Evolutionary conservation across 768 basidiomycete genomes (phyloP).

Genomic region (Amanita rubescens): DNA sequence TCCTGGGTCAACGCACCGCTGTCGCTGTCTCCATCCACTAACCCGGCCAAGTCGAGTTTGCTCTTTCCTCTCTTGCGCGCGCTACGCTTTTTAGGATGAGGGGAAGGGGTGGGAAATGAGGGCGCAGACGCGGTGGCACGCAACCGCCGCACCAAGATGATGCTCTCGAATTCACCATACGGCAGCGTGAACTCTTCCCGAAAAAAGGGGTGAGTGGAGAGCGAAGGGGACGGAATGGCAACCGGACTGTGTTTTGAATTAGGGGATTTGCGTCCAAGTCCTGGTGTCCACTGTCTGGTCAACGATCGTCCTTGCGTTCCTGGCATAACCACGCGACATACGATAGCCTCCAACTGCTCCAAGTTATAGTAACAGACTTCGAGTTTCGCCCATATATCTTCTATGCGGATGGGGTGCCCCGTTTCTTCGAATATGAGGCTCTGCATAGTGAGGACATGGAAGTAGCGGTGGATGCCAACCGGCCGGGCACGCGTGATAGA

Average conservation of each 20-base stretch:
- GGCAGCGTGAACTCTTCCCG: slow-evolving; percentile 61
- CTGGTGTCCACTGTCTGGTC: slow-evolving; percentile 22
- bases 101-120: slow-evolving; percentile 42
- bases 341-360: slow-evolving; percentile 65
- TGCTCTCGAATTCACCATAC: slow-evolving; percentile 53
- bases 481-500: slow-evolving; percentile 77
- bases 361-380: slow-evolving; percentile 64
- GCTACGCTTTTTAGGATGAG: slow-evolving; percentile 17
- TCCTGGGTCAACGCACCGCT: slow-evolving; percentile 80
- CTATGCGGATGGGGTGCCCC: slow-evolving; percentile 46
- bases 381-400: slow-evolving; percentile 73
- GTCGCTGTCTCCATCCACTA: slow-evolving; percentile 77
- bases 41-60: slow-evolving; percentile 58
- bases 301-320: background rate
- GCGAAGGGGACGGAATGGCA: slow-evolving; percentile 55
- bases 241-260: slow-evolving; percentile 37
- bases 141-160: slow-evolving; percentile 57
- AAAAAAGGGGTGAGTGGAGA: slow-evolving; percentile 65
- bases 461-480: slow-evolving; percentile 76
- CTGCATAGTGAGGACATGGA: slow-evolving; percentile 72
- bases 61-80: slow-evolving; percentile 37
- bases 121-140: slow-evolving; percentile 58
- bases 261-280: slow-evolving; percentile 39
- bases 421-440: slow-evolving; percentile 68
- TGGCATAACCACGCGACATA: slow-evolving; percentile 24